Evolutionary conservation across 2,329 filamentous ascomycete species (phyloP).

Genomic region (Aspergillus pseudoglaucus): DNA sequence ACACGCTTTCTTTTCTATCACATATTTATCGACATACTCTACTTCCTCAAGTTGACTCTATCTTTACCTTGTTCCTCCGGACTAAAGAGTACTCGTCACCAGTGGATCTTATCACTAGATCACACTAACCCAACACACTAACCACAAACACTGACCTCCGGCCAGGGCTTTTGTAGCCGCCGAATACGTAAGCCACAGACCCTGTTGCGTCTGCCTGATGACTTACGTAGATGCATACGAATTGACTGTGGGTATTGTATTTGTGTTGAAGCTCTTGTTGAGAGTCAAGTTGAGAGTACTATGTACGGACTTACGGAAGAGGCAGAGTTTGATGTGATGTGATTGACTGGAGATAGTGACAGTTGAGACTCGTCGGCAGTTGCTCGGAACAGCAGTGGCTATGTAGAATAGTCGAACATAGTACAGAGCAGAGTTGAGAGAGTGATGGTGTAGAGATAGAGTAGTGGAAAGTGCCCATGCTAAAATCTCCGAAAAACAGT

Average conservation of each 20-base stretch:
- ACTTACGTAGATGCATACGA: conserved; percentile 20
- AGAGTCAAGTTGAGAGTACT: not conserved
- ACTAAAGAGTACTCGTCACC: not conserved
- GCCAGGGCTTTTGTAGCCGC: not conserved
- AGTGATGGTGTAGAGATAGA: not conserved
- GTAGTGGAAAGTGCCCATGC: not conserved
- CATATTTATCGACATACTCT: too few relatives aligned
- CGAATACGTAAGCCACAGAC: not conserved
- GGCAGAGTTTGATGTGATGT: too few relatives aligned
- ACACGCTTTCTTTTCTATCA: too few relatives aligned
- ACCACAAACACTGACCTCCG: not conserved
- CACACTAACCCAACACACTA: not conserved
- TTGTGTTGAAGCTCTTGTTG: not conserved
- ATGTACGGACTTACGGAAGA: too few relatives aligned
- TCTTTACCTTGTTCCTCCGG: too few relatives aligned
- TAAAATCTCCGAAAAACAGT: not conserved
- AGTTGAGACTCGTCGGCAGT: too few relatives aligned
- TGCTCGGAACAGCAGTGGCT: too few relatives aligned
- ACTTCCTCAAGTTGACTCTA: too few relatives aligned
- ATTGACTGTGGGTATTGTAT: conserved; percentile 1
- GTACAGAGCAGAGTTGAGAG: not conserved
- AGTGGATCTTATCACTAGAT: not conserved
- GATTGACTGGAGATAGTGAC: too few relatives aligned
- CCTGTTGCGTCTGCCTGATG: not conserved
- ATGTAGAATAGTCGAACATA: too few relatives aligned